Evolutionary conservation across 2,329 filamentous ascomycete species (phyloP).

Genomic region (Penicillium sclerotiorum): DNA sequence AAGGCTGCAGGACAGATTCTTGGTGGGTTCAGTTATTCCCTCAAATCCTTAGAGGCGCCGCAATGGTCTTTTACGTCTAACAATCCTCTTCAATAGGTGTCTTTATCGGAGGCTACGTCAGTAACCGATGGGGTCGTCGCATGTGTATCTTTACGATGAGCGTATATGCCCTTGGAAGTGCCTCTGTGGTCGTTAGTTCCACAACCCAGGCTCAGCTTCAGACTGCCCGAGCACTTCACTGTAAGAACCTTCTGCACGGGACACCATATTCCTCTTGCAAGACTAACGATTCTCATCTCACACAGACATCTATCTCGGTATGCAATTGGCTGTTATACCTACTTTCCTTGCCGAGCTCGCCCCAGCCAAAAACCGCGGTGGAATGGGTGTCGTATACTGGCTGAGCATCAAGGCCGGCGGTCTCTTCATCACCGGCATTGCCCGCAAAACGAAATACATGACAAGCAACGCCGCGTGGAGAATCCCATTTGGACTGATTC

Average conservation of each 20-base stretch:
- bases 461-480: slow-evolving; percentile 35
- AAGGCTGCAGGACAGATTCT: slow-evolving; percentile 13
- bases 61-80: no score
- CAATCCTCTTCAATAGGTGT: slow-evolving; percentile 6
- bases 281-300: background rate
- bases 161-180: slow-evolving; percentile 14
- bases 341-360: slow-evolving; percentile 31
- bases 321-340: slow-evolving; percentile 45
- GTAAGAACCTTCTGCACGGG: background rate
- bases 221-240: slow-evolving; percentile 12
- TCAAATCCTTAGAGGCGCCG: background rate
- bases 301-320: slow-evolving; percentile 38
- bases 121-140: slow-evolving; percentile 15
- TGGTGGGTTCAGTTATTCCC: background rate
- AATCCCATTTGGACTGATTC: slow-evolving; percentile 27
- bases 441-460: slow-evolving; percentile 21
- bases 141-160: slow-evolving; percentile 18
- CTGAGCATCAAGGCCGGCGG: slow-evolving; percentile 23
- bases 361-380: slow-evolving; percentile 19
- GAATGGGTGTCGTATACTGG: slow-evolving; percentile 20
- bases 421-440: slow-evolving; percentile 23
- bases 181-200: slow-evolving; percentile 16
- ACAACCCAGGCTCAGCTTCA: slow-evolving; percentile 12
- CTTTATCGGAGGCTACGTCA: slow-evolving; percentile 13
- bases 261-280: background rate